These are phyloP conservation scores for Ascochyta pisi DNA, from an alignment of 2,329 filamentous ascomycete genomes.

Conservation along the genomic window DNA sequence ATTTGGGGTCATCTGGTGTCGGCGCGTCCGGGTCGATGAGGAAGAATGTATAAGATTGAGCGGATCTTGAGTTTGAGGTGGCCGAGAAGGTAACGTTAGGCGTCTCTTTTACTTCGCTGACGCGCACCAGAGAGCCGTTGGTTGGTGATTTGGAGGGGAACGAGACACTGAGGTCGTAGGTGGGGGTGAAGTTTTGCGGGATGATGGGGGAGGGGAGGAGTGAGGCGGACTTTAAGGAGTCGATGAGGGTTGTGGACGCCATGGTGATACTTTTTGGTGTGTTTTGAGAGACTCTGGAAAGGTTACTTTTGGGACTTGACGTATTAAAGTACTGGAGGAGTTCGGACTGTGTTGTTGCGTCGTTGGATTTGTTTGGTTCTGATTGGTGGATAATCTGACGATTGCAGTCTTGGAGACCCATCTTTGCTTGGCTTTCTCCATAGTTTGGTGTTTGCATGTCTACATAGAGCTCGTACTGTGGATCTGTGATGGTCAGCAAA, in stretches of 20 bases:
- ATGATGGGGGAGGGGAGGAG: conserved; percentile 50
- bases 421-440: conserved; percentile 20
- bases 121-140: conserved; percentile 43
- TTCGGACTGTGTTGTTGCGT: conserved; percentile 17
- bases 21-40: conserved; percentile 64
- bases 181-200: conserved; percentile 53
- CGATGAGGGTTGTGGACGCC: conserved; percentile 24
- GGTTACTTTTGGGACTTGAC: not conserved
- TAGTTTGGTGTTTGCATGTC: not conserved
- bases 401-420: conserved; percentile 14
- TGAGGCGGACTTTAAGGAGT: conserved; percentile 31
- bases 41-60: conserved; percentile 54
- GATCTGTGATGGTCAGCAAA: not conserved
- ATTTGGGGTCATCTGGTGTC: conserved; percentile 62
- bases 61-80: conserved; percentile 18
- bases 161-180: conserved; percentile 49
- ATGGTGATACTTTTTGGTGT: not conserved
- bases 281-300: not conserved
- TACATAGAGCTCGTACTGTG: not conserved
- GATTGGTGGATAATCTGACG: conserved; percentile 20
- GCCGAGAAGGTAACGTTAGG: conserved; percentile 40
- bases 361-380: not conserved
- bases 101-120: conserved; percentile 37
- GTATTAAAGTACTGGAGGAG: conserved; percentile 3
- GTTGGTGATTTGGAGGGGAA: conserved; percentile 32